phyloP scores from a whole-genome alignment of 805 yeast genomes.

The Phaffomyces opuntiae region DNA sequence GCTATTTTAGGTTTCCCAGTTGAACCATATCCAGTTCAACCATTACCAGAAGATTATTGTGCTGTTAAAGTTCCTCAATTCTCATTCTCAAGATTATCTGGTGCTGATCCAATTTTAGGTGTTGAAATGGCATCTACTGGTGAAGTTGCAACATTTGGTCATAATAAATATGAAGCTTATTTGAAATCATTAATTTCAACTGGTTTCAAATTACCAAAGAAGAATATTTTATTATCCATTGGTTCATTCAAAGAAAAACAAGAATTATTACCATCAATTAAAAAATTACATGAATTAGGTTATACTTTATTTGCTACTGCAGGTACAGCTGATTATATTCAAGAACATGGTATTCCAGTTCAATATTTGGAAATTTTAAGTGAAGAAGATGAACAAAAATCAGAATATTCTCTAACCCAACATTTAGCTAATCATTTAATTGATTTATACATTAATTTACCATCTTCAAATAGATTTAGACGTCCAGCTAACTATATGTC shows the following conservation, averaged over 20 bases:
- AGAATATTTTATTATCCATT: slow-evolving; percentile 85
- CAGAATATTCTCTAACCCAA: slow-evolving; percentile 92
- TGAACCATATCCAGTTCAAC: slow-evolving; percentile 83
- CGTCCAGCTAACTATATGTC: slow-evolving; percentile 98
- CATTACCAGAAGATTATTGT: slow-evolving; percentile 88
- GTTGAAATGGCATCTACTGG: slow-evolving; percentile 99
- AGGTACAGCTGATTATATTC: slow-evolving; percentile 97
- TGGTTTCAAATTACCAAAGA: slow-evolving; percentile 92
- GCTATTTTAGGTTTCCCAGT: slow-evolving; percentile 88
- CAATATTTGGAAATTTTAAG: slow-evolving; percentile 85
- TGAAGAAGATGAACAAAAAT: slow-evolving; percentile 70
- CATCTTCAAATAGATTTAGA: slow-evolving; percentile 94
- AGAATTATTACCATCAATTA: slow-evolving; percentile 85
- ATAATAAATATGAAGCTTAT: slow-evolving; percentile 94
- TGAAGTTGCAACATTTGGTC: slow-evolving; percentile 97
- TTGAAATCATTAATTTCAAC: slow-evolving; percentile 90
- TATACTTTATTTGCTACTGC: slow-evolving; percentile 93
- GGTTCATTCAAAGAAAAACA: slow-evolving; percentile 97
- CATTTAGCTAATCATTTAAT: slow-evolving; percentile 95
- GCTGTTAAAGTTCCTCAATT: slow-evolving; percentile 97
- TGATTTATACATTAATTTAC: slow-evolving; percentile 93
- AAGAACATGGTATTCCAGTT: slow-evolving; percentile 91
- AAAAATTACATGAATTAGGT: slow-evolving; percentile 74
- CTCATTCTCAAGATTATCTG: slow-evolving; percentile 93
- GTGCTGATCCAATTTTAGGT: slow-evolving; percentile 97